phyloP scores from a whole-genome alignment of 2,329 filamentous ascomycete species.

The Cladophialophora chaetospira region DNA sequence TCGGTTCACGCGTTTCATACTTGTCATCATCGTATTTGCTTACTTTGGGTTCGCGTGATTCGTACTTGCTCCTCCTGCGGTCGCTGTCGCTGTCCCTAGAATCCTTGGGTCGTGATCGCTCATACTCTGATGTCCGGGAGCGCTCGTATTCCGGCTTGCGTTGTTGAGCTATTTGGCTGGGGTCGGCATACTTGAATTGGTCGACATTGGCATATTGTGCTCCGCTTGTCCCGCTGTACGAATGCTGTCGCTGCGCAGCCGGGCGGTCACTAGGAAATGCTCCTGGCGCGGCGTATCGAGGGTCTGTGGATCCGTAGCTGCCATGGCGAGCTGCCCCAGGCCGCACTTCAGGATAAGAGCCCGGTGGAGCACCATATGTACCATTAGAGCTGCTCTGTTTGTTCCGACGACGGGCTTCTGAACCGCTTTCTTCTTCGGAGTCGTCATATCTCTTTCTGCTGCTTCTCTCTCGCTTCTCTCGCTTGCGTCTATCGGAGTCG shows the following conservation, averaged over 20 bases:
- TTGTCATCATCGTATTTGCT: constrained; percentile 19
- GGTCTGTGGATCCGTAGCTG: constrained; percentile 41
- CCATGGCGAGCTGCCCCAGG: constrained; percentile 23
- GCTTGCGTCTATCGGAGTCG: constrained; percentile 24
- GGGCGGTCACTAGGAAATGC: constrained; percentile 26
- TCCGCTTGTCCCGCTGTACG: constrained; percentile 30
- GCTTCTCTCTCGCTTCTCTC: constrained; percentile 7
- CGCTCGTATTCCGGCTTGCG: constrained; percentile 24
- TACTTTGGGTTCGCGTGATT: constrained; percentile 7
- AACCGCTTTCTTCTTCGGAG: constrained; percentile 21
- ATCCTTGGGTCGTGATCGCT: constrained; percentile 10
- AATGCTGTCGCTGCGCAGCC: constrained; percentile 31
- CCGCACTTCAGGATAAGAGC: constrained; percentile 12
- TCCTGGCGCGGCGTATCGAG: constrained; percentile 45
- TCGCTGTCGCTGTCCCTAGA: constrained; percentile 28
- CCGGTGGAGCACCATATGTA: constrained; percentile 10
- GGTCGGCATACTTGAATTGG: constrained; percentile 38
- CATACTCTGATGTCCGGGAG: constrained; percentile 19
- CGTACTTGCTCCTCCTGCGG: constrained; percentile 16
- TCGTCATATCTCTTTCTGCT: constrained; percentile 20
- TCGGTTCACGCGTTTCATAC: constrained; percentile 24
- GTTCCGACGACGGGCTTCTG: constrained; percentile 16
- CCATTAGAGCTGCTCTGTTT: constrained; percentile 1
- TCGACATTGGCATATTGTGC: constrained; percentile 35
- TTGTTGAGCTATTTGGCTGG: constrained; percentile 18